Evolutionary conservation across 148 eudicot genomes (phyloP).

Genomic region (Simmondsia chinensis): DNA sequence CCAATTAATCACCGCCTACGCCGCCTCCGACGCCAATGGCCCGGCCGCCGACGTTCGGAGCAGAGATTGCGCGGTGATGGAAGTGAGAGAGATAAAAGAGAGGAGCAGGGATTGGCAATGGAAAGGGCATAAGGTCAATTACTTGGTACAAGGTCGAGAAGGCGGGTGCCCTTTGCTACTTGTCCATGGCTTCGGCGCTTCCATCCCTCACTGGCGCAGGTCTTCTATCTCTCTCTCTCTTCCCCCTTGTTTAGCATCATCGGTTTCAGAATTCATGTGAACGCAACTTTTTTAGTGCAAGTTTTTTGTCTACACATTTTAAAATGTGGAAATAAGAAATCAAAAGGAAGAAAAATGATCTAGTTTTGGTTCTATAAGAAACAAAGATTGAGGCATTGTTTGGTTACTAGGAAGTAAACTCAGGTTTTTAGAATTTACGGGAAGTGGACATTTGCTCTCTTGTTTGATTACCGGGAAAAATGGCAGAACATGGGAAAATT

Average conservation of each 20-base stretch:
- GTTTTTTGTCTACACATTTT: too few species aligned
- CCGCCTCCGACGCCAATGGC: neutral
- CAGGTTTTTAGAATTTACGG: too few species aligned
- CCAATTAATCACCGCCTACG: too few species aligned
- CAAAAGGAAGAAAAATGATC: neutral
- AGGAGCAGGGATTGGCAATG: slow-evolving; percentile 55
- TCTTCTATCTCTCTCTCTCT: slow-evolving; percentile 6
- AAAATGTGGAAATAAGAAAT: too few species aligned
- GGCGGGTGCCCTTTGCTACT: slow-evolving; percentile 52
- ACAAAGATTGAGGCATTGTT: too few species aligned
- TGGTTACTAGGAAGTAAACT: too few species aligned
- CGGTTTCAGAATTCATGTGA: neutral
- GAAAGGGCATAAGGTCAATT: slow-evolving; percentile 56
- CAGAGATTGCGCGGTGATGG: slow-evolving; percentile 12
- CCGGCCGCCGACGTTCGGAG: neutral
- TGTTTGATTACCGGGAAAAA: too few species aligned
- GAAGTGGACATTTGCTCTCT: too few species aligned
- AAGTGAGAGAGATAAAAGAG: slow-evolving; percentile 43
- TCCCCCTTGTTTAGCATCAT: neutral
- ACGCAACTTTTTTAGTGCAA: too few species aligned
- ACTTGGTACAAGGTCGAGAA: slow-evolving; percentile 28
- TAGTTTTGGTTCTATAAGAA: too few species aligned
- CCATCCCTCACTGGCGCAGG: slow-evolving; percentile 96
- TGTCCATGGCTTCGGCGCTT: slow-evolving; percentile 96
- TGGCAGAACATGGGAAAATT: too few species aligned